These are phyloP conservation scores for Solanum pimpinellifolium DNA, from an alignment of 257 asterid genomes.

Conservation along the genomic window DNA sequence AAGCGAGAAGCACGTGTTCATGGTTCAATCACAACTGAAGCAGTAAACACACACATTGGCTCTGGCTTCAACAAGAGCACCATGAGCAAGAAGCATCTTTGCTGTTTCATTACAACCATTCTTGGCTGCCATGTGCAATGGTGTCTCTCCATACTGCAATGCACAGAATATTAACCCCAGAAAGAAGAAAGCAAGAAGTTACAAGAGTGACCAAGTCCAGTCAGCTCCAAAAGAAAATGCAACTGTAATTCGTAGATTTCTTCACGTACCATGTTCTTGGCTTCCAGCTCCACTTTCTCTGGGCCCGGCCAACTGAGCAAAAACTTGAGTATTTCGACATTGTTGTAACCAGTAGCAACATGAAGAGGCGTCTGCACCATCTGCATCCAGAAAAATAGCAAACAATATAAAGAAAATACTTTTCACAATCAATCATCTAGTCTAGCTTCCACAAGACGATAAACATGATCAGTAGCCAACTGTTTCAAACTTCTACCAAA, in stretches of 20 bases:
- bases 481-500: not conserved
- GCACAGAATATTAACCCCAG: not conserved
- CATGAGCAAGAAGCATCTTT: conserved; percentile 71
- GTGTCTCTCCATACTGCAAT: conserved; percentile 92
- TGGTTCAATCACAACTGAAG: not conserved
- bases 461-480: not conserved
- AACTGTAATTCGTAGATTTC: not conserved
- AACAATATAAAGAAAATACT: not conserved
- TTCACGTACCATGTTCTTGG: conserved; percentile 69
- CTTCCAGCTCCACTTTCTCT: conserved; percentile 82
- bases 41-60: conserved; percentile 55
- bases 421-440: not conserved
- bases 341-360: conserved; percentile 91
- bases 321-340: conserved; percentile 56
- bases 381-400: conserved; percentile 23
- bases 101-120: conserved; percentile 92
- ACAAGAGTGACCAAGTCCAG: not conserved
- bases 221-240: not conserved
- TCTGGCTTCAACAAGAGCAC: conserved; percentile 82
- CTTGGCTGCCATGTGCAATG: conserved; percentile 98
- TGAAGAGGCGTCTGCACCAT: conserved; percentile 98
- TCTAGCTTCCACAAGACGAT: not conserved
- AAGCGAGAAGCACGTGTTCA: not conserved
- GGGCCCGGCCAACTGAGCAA: conserved; percentile 70
- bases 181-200: conserved; percentile 1